Conservation (phyloP, 2,329 filamentous ascomycete genomes). For the Xylaria sp. region DNA sequence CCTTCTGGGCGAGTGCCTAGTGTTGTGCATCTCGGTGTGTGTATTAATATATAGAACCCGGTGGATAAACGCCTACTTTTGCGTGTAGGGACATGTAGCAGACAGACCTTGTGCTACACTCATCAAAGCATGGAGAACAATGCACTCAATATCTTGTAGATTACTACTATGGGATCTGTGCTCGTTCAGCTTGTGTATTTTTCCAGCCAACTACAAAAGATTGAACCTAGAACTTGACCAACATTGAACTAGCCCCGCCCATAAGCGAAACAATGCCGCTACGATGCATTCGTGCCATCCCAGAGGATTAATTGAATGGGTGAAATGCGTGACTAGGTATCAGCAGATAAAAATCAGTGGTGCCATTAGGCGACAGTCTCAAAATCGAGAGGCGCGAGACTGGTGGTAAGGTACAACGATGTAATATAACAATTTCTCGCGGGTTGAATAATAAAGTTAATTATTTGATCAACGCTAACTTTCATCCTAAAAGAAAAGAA, state of each 20-base stretch:
- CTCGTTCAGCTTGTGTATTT: background rate
- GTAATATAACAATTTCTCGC: background rate
- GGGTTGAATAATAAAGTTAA: background rate
- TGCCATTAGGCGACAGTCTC: background rate
- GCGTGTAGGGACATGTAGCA: background rate
- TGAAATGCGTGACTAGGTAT: background rate
- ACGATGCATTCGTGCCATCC: background rate
- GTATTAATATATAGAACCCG: conserved; percentile 38
- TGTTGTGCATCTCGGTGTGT: conserved; percentile 15
- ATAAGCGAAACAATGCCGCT: background rate
- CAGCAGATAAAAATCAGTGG: background rate
- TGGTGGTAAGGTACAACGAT: background rate
- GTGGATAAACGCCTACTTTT: conserved; percentile 3
- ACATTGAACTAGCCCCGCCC: background rate
- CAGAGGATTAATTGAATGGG: too few relatives aligned
- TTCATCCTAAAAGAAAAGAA: background rate
- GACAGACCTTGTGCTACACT: background rate
- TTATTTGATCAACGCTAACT: background rate
- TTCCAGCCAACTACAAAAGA: background rate
- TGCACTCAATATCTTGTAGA: background rate
- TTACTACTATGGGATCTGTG: background rate
- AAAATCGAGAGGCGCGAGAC: background rate
- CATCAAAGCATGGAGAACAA: background rate
- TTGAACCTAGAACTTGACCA: background rate
- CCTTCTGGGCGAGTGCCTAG: conserved; percentile 18